Conservation (phyloP, 352 stramenopile species). For the Pythium dissotocum region DNA sequence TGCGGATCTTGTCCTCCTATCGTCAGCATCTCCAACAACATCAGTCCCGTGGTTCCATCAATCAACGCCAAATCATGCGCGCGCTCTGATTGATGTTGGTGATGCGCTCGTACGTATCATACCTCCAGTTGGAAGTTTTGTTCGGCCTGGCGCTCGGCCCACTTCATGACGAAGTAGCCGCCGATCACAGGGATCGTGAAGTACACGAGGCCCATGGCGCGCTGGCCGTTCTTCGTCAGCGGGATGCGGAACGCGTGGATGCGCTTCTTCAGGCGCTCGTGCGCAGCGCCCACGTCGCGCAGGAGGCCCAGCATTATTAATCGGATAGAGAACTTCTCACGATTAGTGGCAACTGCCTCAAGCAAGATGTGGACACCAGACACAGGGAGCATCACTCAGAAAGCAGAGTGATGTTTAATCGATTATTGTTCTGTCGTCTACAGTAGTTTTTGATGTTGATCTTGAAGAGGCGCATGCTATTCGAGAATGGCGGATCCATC, state of each 20-base stretch:
- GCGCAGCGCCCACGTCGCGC: slow-evolving; percentile 64
- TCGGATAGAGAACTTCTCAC: too few relatives aligned
- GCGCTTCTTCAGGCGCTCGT: slow-evolving; percentile 90
- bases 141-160: slow-evolving; percentile 69
- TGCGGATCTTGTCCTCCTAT: slow-evolving; percentile 70
- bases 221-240: slow-evolving; percentile 85
- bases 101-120: background rate
- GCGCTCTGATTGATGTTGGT: background rate
- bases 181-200: slow-evolving; percentile 87
- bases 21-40: background rate
- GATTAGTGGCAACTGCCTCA: background rate
- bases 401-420: background rate
- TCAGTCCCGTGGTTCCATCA: too few relatives aligned
- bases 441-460: background rate
- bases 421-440: slow-evolving; percentile 7
- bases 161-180: slow-evolving; percentile 94
- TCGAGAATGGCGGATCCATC: background rate
- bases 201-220: slow-evolving; percentile 88
- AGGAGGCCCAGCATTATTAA: slow-evolving; percentile 70
- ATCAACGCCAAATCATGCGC: background rate
- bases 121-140: slow-evolving; percentile 79
- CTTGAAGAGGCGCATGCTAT: slow-evolving; percentile 10
- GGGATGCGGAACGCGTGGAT: slow-evolving; percentile 92
- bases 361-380: background rate
- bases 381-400: background rate